A percentile compares a stretch with the other conserved stretches of the same genome.
Conservation (phyloP, 805 yeast species). For the Teunomyces barrocoloradensis region DNA sequence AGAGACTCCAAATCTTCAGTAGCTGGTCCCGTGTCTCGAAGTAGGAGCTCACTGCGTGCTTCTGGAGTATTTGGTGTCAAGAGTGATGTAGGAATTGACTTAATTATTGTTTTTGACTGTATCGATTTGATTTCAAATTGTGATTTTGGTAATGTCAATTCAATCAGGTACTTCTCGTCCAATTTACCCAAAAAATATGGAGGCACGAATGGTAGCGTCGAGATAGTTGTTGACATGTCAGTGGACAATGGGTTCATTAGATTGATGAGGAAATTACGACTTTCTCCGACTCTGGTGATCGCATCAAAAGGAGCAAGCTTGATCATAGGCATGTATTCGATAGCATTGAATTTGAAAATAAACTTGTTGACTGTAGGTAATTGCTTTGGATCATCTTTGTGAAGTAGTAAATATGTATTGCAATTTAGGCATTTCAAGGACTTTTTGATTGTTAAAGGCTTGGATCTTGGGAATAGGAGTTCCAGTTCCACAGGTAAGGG, state of each 20-base stretch:
- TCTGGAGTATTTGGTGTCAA: conserved; percentile 27
- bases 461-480: neutral
- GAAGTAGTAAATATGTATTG: conserved; percentile 22
- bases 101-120: conserved; percentile 17
- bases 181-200: conserved; percentile 4
- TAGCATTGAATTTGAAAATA: conserved; percentile 29
- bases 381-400: conserved; percentile 24
- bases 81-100: conserved; percentile 34
- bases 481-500: neutral
- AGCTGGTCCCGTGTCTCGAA: conserved; percentile 13
- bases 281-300: conserved; percentile 11
- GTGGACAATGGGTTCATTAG: conserved; percentile 30
- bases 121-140: conserved; percentile 18
- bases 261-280: conserved; percentile 22
- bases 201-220: conserved; percentile 22
- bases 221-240: conserved; percentile 19
- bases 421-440: conserved; percentile 29
- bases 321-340: conserved; percentile 33
- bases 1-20: conserved; percentile 12
- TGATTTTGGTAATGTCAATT: conserved; percentile 25
- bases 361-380: conserved; percentile 23
- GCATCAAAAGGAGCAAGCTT: conserved; percentile 9
- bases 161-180: conserved; percentile 2
- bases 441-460: conserved; percentile 21
- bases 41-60: conserved; percentile 30